Conservation (phyloP, 495 filamentous ascomycete genomes). For the Hypoxylon crocopeplum region DNA sequence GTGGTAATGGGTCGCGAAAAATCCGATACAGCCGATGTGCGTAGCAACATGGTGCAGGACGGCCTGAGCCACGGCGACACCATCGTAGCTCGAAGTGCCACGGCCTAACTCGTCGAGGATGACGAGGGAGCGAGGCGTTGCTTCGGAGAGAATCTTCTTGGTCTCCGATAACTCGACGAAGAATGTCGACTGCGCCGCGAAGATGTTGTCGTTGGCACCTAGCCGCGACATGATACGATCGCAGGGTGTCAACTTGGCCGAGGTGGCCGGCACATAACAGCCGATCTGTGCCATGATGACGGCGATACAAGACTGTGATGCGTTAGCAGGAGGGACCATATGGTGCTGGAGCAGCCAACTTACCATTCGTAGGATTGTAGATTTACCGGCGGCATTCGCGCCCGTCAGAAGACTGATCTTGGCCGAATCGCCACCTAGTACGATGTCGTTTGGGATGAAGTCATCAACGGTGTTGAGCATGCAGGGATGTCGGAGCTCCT, state of each 20-base stretch:
- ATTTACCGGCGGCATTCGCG: slow-evolving; percentile 98
- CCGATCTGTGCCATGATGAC: slow-evolving; percentile 99
- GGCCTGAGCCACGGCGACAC: slow-evolving; percentile 94
- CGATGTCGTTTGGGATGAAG: slow-evolving; percentile 96
- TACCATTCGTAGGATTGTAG: slow-evolving; percentile 96
- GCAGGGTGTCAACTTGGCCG: slow-evolving; percentile 86
- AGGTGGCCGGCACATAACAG: slow-evolving; percentile 85
- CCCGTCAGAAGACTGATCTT: slow-evolving; percentile 95
- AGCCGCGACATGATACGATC: slow-evolving; percentile 99
- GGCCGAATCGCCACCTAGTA: slow-evolving; percentile 77
- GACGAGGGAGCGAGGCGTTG: slow-evolving; percentile 91
- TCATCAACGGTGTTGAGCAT: slow-evolving; percentile 86
- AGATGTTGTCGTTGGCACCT: slow-evolving; percentile 98
- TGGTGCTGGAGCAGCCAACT: slow-evolving; percentile 25
- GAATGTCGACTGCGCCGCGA: slow-evolving; percentile 97
- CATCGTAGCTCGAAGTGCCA: slow-evolving; percentile 93
- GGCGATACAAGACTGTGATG: slow-evolving; percentile 74
- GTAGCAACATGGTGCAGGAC: slow-evolving; percentile 94
- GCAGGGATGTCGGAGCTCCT: slow-evolving; percentile 93
- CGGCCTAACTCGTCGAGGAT: slow-evolving; percentile 98
- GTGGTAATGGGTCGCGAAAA: slow-evolving; percentile 99
- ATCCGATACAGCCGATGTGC: slow-evolving; percentile 90
- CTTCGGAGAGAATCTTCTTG: slow-evolving; percentile 96
- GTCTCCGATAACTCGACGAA: slow-evolving; percentile 98
- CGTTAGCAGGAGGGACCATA: slow-evolving; percentile 28